Base-by-base conservation (phyloP, 805 yeast genomes). In the Metschnikowia gelsemii region DNA sequence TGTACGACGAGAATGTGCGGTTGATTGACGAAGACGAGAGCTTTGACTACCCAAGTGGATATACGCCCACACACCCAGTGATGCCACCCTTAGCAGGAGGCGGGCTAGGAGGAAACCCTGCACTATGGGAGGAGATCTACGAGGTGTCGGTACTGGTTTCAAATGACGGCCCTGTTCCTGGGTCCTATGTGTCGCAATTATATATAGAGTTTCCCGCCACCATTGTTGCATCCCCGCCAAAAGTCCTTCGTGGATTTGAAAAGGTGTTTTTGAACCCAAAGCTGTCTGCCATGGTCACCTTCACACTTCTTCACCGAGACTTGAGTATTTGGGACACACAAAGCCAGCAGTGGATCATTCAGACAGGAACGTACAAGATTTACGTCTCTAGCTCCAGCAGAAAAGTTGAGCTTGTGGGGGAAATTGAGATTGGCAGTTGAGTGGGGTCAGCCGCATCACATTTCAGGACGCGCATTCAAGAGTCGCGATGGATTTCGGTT, bases 91-190 rank as follows among this genome's bases (percentile, higher is more conserved):
- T 68, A 12, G 57, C 66, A 3, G 73, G 75, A 7, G 84, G 84
- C 16, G 78, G 76, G 0, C 47, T 73, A 16, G 84, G 83, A 0
- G 84, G 85, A 1, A 78, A 79, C 55, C 79, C 79, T 5, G 81
- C 76, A 0, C 63, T 79, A 27, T 80, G 82, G 82, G 77, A 77
- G 32, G 62, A 62, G 1, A 58, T 75, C 33, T 75, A 75, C 50
- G 57, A 66, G 35, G 76, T 76, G 3, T 58, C 61, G 24, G 79
- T 72, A 2, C 58, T 54, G 16, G 68, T 78, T n/a, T 61, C 64
- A 31, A 78, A 79, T 47, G 68, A 63, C 18, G 84, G 84, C 0
- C 59, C 62, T 6, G 53, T 55, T 22, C 59, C 58, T 13, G 82
- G 82, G 1, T 70, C 70, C 4, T 70, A 64, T 46, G 82, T 75